These are phyloP conservation scores for Cocos nucifera DNA, from an alignment of 176 grass and related monocot species.

Conservation along the genomic window DNA sequence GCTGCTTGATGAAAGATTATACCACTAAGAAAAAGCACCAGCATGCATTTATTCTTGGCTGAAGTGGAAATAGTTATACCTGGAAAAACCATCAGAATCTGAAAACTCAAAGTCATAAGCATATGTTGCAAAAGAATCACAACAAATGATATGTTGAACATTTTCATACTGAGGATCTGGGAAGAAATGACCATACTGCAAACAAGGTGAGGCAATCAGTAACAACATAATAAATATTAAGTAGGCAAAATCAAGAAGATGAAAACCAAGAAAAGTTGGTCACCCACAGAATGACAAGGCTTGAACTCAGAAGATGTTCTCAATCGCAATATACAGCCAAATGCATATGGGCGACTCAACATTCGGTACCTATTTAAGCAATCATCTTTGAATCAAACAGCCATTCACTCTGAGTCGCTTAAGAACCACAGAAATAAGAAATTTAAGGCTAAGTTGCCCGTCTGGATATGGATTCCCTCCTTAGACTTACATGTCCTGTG, in stretches of 20 bases:
- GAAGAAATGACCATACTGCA: constrained; percentile 96
- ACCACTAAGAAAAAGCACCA: too few relatives aligned
- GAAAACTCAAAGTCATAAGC: constrained; percentile 89
- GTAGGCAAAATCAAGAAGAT: constrained; percentile 5
- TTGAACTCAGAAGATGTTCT: constrained; percentile 94
- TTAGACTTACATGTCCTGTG: constrained; percentile 82
- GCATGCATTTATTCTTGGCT: too few relatives aligned
- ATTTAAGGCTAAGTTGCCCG: constrained; percentile 10
- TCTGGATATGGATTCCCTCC: not conserved
- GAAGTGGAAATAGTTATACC: constrained; percentile 30
- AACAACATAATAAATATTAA: not conserved
- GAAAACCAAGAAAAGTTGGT: constrained; percentile 3
- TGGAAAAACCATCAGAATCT: constrained; percentile 62
- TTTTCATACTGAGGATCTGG: constrained; percentile 96
- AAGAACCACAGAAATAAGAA: not conserved
- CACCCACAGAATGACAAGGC: constrained; percentile 67
- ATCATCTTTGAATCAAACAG: not conserved
- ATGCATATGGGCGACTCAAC: constrained; percentile 96
- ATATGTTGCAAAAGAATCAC: constrained; percentile 98
- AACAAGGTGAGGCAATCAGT: constrained; percentile 7
- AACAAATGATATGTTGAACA: constrained; percentile 99
- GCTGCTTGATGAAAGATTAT: too few relatives aligned
- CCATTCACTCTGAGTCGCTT: too few relatives aligned
- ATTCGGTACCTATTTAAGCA: constrained; percentile 60
- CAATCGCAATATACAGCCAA: constrained; percentile 87